phyloP scores from a whole-genome alignment of 2,329 filamentous ascomycete species.

The Leptographium lundbergii region DNA sequence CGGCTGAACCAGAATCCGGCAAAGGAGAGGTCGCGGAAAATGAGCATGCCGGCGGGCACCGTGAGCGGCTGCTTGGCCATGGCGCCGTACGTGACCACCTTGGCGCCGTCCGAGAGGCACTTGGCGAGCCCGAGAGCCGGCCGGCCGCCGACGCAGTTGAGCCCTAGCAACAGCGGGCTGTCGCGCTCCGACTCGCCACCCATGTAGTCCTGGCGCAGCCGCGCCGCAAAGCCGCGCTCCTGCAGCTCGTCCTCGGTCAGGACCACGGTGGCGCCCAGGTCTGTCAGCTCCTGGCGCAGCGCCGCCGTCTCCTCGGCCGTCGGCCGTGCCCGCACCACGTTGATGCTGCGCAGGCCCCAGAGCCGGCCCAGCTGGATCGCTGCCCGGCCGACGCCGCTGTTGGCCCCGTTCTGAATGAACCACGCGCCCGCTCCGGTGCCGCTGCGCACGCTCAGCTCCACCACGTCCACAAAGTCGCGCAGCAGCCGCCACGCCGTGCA shows the following conservation, averaged over 20 bases:
- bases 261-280: conserved; percentile 44
- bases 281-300: conserved; percentile 37
- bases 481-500: conserved; percentile 92
- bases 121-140: conserved; percentile 69
- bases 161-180: conserved; percentile 54
- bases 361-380: conserved; percentile 76
- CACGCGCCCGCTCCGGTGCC: conserved; percentile 65
- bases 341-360: conserved; percentile 87
- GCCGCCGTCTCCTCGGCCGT: conserved; percentile 50
- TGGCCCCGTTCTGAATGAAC: conserved; percentile 96
- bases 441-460: conserved; percentile 31
- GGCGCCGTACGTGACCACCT: conserved; percentile 86
- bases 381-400: conserved; percentile 81
- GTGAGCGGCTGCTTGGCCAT: conserved; percentile 83
- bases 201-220: conserved; percentile 49
- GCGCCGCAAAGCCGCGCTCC: conserved; percentile 44
- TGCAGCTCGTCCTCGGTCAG: conserved; percentile 43
- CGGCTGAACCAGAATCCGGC: conserved; percentile 89
- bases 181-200: conserved; percentile 41
- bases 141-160: conserved; percentile 93
- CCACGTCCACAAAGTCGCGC: conserved; percentile 54
- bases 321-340: conserved; percentile 66
- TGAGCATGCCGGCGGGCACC: conserved; percentile 71
- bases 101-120: conserved; percentile 52
- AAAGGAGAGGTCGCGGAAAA: conserved; percentile 85